Evolutionary conservation across 768 basidiomycete species (phyloP).

Genomic region (Clathrus columnatus): DNA sequence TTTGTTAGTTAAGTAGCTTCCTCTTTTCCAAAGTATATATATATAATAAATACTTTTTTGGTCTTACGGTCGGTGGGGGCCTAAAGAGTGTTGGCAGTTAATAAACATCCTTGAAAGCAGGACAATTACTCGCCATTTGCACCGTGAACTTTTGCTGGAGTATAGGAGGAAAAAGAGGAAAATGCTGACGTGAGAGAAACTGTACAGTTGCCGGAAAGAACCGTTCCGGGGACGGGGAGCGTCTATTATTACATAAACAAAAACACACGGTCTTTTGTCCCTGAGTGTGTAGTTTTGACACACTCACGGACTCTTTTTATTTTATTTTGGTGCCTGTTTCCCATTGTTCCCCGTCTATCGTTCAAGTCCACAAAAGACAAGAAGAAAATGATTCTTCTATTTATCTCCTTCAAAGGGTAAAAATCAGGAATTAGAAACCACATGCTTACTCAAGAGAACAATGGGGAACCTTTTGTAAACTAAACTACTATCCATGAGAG

Average conservation of each 20-base stretch:
- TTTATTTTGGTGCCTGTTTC: neutral
- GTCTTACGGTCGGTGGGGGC: slow-evolving; percentile 10
- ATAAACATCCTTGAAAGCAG: neutral
- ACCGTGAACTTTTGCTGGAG: neutral
- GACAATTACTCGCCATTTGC: neutral
- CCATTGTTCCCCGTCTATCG: neutral
- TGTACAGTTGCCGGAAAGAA: slow-evolving; percentile 4
- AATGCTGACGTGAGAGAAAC: slow-evolving; percentile 10
- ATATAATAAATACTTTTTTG: slow-evolving; percentile 7
- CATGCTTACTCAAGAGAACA: neutral
- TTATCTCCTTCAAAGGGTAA: neutral
- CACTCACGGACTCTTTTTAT: neutral
- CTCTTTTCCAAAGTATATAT: neutral
- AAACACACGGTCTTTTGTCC: no score
- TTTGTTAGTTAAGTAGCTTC: neutral
- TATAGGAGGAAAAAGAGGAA: neutral
- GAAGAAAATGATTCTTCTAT: neutral
- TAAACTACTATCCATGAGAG: no score
- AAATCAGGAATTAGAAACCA: neutral
- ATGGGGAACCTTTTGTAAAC: neutral
- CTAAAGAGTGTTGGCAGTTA: neutral
- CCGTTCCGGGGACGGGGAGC: neutral
- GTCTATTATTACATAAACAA: neutral
- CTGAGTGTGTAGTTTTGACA: neutral
- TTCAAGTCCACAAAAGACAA: neutral